These are phyloP conservation scores for Lophiotrema nucula DNA, from an alignment of 495 filamentous ascomycete genomes.

Conservation along the genomic window DNA sequence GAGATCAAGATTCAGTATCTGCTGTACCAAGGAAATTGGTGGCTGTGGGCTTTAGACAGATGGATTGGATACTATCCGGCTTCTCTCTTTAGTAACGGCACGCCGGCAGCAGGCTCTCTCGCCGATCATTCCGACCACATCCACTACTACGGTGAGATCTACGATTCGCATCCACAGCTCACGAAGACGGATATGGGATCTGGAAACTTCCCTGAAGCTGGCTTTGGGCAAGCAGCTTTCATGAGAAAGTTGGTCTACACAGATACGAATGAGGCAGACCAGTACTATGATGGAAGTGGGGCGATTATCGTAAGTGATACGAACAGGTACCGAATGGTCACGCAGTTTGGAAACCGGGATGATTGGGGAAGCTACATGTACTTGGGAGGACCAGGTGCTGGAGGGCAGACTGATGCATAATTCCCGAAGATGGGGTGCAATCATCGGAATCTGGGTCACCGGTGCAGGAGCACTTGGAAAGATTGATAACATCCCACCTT, in stretches of 20 bases:
- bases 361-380: constrained; percentile 13
- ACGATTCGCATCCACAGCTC: constrained; percentile 16
- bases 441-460: too few species aligned
- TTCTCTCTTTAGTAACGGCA: constrained; percentile 11
- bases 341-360: neutral
- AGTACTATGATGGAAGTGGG: constrained; percentile 14
- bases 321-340: constrained; percentile 13
- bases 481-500: too few species aligned
- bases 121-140: neutral
- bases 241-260: constrained; percentile 18
- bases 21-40: constrained; percentile 18
- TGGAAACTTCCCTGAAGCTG: constrained; percentile 20
- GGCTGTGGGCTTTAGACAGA: constrained; percentile 18
- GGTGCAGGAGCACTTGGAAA: too few species aligned
- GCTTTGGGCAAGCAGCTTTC: constrained; percentile 8
- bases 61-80: constrained; percentile 26
- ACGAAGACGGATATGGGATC: constrained; percentile 21
- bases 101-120: constrained; percentile 1
- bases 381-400: constrained; percentile 18
- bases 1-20: constrained; percentile 15
- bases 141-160: constrained; percentile 24
- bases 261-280: neutral
- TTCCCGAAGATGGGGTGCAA: too few species aligned
- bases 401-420: constrained; percentile 10
- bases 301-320: constrained; percentile 11